phyloP scores from a whole-genome alignment of 1,284 basidiomycete genomes.

The Ganoderma multipileum region DNA sequence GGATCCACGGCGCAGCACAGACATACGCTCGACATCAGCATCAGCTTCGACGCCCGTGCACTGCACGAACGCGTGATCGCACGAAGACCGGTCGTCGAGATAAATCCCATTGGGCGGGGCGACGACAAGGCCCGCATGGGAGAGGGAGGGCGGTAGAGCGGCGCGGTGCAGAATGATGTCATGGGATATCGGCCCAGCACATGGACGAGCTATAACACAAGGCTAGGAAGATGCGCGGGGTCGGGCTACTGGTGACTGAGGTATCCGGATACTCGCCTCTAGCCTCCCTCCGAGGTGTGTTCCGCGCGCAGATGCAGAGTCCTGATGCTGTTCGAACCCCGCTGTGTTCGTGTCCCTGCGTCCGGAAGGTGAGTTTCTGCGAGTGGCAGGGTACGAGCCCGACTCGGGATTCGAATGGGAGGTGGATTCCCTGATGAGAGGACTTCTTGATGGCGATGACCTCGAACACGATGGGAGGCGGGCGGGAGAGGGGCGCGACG shows the following conservation, averaged over 20 bases:
- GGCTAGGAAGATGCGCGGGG: neutral
- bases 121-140: constrained; percentile 5
- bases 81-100: neutral
- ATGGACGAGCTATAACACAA: neutral
- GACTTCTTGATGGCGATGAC: neutral
- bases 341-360: neutral
- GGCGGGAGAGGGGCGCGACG: neutral
- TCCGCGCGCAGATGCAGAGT: neutral
- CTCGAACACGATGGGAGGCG: neutral
- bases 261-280: neutral
- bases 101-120: neutral
- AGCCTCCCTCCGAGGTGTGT: neutral
- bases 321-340: neutral
- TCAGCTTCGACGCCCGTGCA: neutral
- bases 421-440: constrained; percentile 1
- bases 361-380: neutral
- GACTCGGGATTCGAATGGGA: neutral
- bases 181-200: neutral
- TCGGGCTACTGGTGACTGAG: neutral
- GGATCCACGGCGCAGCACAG: neutral
- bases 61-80: neutral
- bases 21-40: neutral
- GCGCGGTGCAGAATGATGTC: constrained; percentile 3
- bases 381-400: neutral
- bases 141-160: neutral